These are phyloP conservation scores for Caloboletus firmus DNA, from an alignment of 1,284 basidiomycete genomes.

Conservation along the genomic window DNA sequence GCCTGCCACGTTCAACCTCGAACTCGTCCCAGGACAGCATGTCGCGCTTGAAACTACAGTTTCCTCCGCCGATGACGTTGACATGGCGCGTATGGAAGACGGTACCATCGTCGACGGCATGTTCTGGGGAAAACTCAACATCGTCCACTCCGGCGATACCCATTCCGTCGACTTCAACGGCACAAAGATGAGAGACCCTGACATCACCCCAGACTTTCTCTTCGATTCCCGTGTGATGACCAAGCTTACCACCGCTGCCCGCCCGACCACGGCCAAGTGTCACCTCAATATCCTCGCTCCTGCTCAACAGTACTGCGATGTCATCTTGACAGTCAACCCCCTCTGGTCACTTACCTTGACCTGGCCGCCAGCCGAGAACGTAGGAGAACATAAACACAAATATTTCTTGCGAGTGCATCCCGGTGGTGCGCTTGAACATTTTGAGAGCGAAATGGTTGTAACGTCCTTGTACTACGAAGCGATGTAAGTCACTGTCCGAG, in stretches of 20 bases:
- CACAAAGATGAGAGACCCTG: conserved; percentile 60
- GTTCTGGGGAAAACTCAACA: conserved; percentile 82
- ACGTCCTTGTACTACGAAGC: conserved; percentile 81
- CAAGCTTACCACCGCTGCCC: conserved; percentile 68
- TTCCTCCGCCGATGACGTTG: conserved; percentile 70
- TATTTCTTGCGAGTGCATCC: conserved; percentile 78
- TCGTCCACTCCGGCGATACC: conserved; percentile 70
- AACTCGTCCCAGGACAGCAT: conserved; percentile 69
- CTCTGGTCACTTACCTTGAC: conserved; percentile 70
- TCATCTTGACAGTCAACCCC: conserved; percentile 64
- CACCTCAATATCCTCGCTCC: conserved; percentile 71
- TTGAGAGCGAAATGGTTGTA: conserved; percentile 70
- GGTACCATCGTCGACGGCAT: conserved; percentile 76
- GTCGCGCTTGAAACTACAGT: conserved; percentile 75
- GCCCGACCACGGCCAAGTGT: conserved; percentile 71
- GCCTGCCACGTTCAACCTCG: conserved; percentile 78
- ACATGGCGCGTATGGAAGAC: conserved; percentile 86
- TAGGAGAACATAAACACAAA: conserved; percentile 70
- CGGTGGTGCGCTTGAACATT: conserved; percentile 77
- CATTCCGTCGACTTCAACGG: conserved; percentile 80
- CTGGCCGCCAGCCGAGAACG: conserved; percentile 71
- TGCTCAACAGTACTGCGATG: conserved; percentile 70
- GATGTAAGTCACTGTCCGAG: conserved; percentile 46
- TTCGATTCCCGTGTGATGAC: conserved; percentile 73
- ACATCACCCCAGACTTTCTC: conserved; percentile 64